phyloP scores from a whole-genome alignment of 768 basidiomycete genomes.

The Cubamyces lactineus region DNA sequence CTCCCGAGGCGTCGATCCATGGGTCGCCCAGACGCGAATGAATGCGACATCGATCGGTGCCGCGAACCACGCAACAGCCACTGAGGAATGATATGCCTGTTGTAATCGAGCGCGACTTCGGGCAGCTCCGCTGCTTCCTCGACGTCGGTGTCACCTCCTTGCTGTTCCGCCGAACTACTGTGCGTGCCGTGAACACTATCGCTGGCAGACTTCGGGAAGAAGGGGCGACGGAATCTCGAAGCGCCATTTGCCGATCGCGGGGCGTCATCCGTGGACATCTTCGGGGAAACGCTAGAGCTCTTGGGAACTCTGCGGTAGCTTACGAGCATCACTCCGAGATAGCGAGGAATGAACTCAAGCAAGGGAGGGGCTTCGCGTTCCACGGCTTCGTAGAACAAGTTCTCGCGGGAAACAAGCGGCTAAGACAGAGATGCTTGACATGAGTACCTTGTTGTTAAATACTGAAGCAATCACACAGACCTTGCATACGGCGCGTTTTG shows the following conservation, averaged over 20 bases:
- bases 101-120: constrained; percentile 89
- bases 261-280: constrained; percentile 23
- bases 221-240: constrained; percentile 31
- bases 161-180: constrained; percentile 26
- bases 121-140: constrained; percentile 82
- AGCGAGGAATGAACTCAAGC: constrained; percentile 94
- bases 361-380: constrained; percentile 93
- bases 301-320: constrained; percentile 80
- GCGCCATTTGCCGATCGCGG: constrained; percentile 23
- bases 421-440: constrained; percentile 37
- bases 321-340: constrained; percentile 98
- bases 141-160: constrained; percentile 46
- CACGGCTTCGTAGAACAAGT: constrained; percentile 96
- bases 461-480: constrained; percentile 50
- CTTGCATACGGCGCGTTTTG: constrained; percentile 97
- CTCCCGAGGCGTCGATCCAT: constrained; percentile 42
- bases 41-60: constrained; percentile 49
- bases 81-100: constrained; percentile 95
- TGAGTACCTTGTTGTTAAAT: constrained; percentile 32
- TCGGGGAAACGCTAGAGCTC: constrained; percentile 19
- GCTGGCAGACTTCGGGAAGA: constrained; percentile 35
- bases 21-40: constrained; percentile 33
- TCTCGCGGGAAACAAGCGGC: constrained; percentile 97
- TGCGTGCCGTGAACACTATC: constrained; percentile 18
- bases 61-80: constrained; percentile 72